Percentiles rank a stretch among this genome's conserved stretches.
These are phyloP conservation scores for Aspergillus sp. DNA, from an alignment of 2,329 filamentous ascomycete genomes.

Conservation along the genomic window DNA sequence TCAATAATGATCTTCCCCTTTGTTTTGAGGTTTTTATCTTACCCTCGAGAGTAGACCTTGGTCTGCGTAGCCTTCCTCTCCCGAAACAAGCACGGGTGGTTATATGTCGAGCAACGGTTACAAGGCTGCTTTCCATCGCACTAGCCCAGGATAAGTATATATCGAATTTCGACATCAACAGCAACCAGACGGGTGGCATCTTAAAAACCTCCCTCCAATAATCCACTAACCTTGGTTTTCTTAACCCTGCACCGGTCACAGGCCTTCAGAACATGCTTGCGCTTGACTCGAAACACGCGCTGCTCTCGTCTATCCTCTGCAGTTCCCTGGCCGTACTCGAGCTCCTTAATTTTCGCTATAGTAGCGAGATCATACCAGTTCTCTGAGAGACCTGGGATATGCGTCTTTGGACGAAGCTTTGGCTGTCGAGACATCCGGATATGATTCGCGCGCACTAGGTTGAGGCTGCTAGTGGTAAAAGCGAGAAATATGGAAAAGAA, in stretches of 20 bases:
- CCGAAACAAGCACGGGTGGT: conserved; percentile 37
- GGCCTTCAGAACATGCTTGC: conserved; percentile 39
- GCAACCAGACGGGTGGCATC: not conserved
- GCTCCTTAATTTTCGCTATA: conserved; percentile 23
- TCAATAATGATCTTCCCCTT: no score
- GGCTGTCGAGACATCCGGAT: conserved; percentile 34
- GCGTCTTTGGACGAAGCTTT: conserved; percentile 32
- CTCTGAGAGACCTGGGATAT: conserved; percentile 28
- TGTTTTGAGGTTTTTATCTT: conserved; percentile 4
- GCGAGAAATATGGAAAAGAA: no score
- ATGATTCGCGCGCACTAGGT: no score
- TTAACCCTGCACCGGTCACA: conserved; percentile 41
- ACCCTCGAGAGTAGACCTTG: conserved; percentile 39
- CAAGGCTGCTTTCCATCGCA: conserved; percentile 40
- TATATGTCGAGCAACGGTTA: conserved; percentile 36
- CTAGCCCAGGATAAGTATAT: conserved; percentile 13
- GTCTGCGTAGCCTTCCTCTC: conserved; percentile 38
- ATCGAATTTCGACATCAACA: not conserved
- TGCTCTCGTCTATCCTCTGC: conserved; percentile 30
- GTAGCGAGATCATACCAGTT: conserved; percentile 25
- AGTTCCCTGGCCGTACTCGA: conserved; percentile 20
- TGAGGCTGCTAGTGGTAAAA: no score
- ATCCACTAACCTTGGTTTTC: conserved; percentile 35
- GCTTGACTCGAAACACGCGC: conserved; percentile 36
- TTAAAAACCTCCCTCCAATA: not conserved